Evolutionary conservation across 768 basidiomycete species (phyloP), one percentile per base, ranked within the genome.

Genomic region (Rubroboletus satanas): DNA sequence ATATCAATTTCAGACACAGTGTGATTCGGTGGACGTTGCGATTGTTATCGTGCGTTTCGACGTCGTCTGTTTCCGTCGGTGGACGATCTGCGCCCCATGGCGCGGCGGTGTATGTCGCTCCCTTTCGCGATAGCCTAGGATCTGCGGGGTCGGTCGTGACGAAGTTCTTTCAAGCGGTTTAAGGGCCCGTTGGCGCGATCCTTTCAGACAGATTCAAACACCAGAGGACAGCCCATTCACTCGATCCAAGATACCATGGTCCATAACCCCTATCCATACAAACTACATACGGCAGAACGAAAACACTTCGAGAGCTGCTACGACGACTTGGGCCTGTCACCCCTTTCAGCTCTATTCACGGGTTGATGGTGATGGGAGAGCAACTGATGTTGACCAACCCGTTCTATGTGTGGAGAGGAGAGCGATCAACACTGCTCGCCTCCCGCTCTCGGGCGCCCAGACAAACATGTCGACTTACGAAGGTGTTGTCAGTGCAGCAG

Each of bases 321-420:
- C n/a, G 11, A 32, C 37, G 10, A 46, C 3, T 32, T 10, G 42
- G 7, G 18, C 18, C 0, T 21, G 28, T 38, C 21, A 21, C 21
- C 1, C 21, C 21, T 2, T 15, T 23, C 12, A 9, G 7, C 5
- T 17, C 8, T 23, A 21, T 21, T 61, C 31, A 61, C 4, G 32
- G 5, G 44, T 9, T 32, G 21, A 63, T 14, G 23, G 21, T 37
- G 18, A 59, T 35, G 28, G 56, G 55, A 26, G 38, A 35, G 31
- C 63, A 64, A 6, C 63, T 61, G 0, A 60, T 21, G 17, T 51
- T 45, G 45, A 65, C 10, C 15, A 59, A 5, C 0, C 57, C 63
- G 8, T 33, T 36, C 63, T 60, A 9, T 41, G n/a, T 12, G 23
- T 2, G 3, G 33, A 3, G 32, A 17, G 11, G 8, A 45, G 5